Conservation (phyloP, 2,329 filamentous ascomycete species). For the Blastomyces parvus region DNA sequence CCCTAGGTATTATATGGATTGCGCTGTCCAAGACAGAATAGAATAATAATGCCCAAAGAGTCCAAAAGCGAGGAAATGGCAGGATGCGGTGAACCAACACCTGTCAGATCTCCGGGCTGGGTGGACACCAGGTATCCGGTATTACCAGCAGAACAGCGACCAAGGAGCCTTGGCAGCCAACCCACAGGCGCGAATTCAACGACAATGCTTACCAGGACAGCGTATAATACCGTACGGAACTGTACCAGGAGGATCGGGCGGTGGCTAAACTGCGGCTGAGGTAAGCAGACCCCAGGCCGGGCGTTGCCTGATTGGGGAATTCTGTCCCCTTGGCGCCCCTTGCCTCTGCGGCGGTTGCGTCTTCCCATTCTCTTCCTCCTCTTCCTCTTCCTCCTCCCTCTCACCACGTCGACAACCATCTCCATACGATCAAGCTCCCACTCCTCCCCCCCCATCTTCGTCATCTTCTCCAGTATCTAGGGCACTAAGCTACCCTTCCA, state of each 20-base stretch:
- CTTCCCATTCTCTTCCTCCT: conserved; percentile 15
- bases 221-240: background rate
- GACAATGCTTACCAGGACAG: background rate
- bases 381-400: conserved; percentile 14
- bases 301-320: background rate
- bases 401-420: conserved; percentile 18
- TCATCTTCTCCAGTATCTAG: conserved; percentile 50
- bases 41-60: no score
- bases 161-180: background rate
- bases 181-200: background rate
- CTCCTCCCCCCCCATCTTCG: conserved; percentile 17
- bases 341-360: conserved; percentile 10
- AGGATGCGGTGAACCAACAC: background rate
- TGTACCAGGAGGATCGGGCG: background rate
- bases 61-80: background rate
- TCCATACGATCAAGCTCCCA: conserved; percentile 20
- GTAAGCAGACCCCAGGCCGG: background rate
- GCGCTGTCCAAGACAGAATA: no score
- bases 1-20: no score
- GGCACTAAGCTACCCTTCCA: conserved; percentile 82
- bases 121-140: background rate
- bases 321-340: background rate
- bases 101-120: background rate
- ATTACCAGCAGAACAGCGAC: background rate
- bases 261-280: background rate